Base-by-base conservation (phyloP, 352 stramenopile genomes). In the Elongisporangium prolatum region DNA sequence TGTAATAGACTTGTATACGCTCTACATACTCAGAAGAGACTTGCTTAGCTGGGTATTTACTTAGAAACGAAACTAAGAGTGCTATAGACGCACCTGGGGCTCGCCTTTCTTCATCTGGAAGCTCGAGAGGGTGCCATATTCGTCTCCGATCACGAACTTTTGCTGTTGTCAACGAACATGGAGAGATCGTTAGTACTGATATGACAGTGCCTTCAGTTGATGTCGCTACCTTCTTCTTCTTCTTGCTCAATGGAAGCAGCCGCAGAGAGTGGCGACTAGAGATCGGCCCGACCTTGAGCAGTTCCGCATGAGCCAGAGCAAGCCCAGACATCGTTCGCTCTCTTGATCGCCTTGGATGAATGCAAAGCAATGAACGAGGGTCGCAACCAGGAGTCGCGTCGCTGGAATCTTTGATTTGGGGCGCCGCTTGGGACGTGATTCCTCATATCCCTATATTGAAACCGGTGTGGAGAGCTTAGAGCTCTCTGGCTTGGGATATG, bases 91-190 rank as follows among this genome's bases (percentile, higher is more conserved):
- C 57, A 86, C 77, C 68, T 88, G 73, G 0, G 85, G 79, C 61
- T 93, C 86, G 2, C 86, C 86, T 53, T 77, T 85, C 64, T 93
- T 94, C 65, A 93, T 91, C 69, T 93, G 84, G 60, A 89, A 91
- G 67, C 77, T 86, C 0, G 83, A 89, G 14, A 93, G 71, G 10
- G 80, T 74, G 38, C 86, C 86, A 77, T 87, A 88, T 44, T 93
- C 82, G 60, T 96, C 86, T 20, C 86, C 84, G 11, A 94, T 69
- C 6, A 94, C 80, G 25, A 96, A 79, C 71, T 93, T 92, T 93
- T 96, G 86, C 85, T 91, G 53, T 57, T n/a, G n/a, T n/a, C n/a
- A n/a, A n/a, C n/a, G 34, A n/a, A 28, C 5, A n/a, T 17, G 7
- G n/a, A 21, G 34, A 21, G 28, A 38, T 18, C 9, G 24, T 11